These are phyloP conservation scores for Aspergillus campestris DNA, from an alignment of 495 filamentous ascomycete species.

Conservation along the genomic window DNA sequence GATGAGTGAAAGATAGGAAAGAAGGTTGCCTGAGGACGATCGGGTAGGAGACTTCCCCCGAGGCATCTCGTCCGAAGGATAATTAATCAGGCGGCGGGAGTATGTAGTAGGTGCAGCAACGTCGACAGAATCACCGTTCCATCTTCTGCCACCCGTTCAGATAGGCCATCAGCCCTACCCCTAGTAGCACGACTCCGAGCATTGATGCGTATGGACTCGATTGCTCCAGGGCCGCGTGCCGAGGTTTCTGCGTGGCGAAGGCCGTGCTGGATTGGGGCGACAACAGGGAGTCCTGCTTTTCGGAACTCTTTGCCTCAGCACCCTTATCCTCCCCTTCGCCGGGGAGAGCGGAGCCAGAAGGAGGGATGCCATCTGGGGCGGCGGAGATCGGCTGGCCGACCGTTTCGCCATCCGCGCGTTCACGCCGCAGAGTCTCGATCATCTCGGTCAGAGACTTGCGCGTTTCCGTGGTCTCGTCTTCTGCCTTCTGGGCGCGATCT, in stretches of 20 bases:
- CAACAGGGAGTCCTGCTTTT: conserved; percentile 2
- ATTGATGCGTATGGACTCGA: conserved; percentile 79
- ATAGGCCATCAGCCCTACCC: conserved; percentile 89
- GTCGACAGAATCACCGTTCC: conserved; percentile 40
- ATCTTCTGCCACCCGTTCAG: conserved; percentile 79
- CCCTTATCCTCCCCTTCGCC: conserved; percentile 6
- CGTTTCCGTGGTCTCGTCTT: conserved; percentile 57
- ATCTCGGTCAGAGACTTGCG: conserved; percentile 77
- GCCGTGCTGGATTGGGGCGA: conserved; percentile 28
- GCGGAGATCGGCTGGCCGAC: conserved; percentile 1
- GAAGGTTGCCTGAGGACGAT: too few relatives aligned
- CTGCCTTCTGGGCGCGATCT: conserved; percentile 68
- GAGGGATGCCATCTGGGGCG: conserved; percentile 1
- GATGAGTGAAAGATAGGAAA: neutral
- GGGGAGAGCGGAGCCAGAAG: neutral
- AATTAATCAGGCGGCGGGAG: too few relatives aligned
- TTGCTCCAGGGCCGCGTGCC: conserved; percentile 45
- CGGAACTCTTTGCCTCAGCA: conserved; percentile 1
- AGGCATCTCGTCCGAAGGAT: too few relatives aligned
- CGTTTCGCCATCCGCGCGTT: conserved; percentile 36
- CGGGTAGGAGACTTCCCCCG: too few relatives aligned
- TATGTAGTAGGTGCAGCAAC: too few relatives aligned
- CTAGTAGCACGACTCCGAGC: conserved; percentile 80
- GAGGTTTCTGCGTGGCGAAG: conserved; percentile 31
- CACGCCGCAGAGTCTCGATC: conserved; percentile 70